Base-by-base conservation (phyloP, 495 filamentous ascomycete genomes). In the Massariosphaeria phaeospora region DNA sequence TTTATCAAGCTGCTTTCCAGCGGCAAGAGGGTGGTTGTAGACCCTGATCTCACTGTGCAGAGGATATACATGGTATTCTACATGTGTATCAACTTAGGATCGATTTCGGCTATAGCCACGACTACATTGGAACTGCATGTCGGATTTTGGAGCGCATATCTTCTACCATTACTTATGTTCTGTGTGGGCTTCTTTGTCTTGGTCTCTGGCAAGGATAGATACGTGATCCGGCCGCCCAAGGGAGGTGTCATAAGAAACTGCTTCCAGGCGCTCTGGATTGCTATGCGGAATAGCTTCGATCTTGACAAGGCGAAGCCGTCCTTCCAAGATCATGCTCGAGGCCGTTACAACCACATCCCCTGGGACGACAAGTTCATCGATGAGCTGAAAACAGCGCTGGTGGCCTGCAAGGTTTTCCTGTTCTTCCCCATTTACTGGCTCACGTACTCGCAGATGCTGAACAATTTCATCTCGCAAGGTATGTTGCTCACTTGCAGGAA, bases 31-130 rank as follows among this genome's bases (percentile, higher is more conserved):
- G 84, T 87, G 20, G 79, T 93, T 43, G 80, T 89, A 33, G 85
- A 90, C 65, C 87, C 88, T 0, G 75, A 79, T 30, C 74, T 87
- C 42, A 89, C 86, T 3, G 77, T 86, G 46, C 84, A 87, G 70
- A 76, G 81, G 44, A 83, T 91, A 52, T 83, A 83, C 73, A 81
- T 84, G 76, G 60, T 70, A 33, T 71, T 71, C 67, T 89, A 89
- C 65, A 70, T 79, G 48, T 82, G 82, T 59, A 85, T 90, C 74
- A 91, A 95, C 72, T 58, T 94, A 48, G 88, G 87, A 13, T 79
- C 76, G 42, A 78, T 81, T 56, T 86, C 76, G 55, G 75, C 80
- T 56, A 76, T 81, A 50, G 82, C 79, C 3, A 85, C 81, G 11
- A 77, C 80, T 2, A 82, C 79, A 57, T 74, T 84, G 69, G 85